Conservation (phyloP, 2,329 filamentous ascomycete genomes). For the Penicillium sp. region DNA sequence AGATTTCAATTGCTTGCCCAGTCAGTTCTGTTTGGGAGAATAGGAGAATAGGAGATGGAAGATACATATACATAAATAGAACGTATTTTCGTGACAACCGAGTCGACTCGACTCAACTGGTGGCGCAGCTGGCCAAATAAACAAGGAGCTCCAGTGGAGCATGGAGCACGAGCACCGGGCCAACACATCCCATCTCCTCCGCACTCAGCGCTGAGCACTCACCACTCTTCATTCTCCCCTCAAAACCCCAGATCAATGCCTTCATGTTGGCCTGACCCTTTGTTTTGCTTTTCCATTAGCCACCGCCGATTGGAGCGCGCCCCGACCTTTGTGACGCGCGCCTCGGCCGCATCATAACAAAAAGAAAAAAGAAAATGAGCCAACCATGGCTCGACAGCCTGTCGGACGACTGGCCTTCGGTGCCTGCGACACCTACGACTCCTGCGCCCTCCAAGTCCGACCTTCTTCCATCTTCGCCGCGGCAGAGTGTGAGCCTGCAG, state of each 20-base stretch:
- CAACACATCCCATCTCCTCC: conserved; percentile 19
- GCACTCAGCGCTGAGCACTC: no score
- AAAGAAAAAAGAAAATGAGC: conserved; percentile 35
- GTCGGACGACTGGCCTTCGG: conserved; percentile 49
- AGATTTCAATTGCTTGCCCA: no score
- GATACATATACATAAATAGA: no score
- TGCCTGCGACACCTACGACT: conserved; percentile 41
- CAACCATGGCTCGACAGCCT: conserved; percentile 51
- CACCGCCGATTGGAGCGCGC: conserved; percentile 13
- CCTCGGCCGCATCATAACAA: conserved; percentile 24
- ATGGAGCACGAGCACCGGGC: conserved; percentile 22
- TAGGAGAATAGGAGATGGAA: no score
- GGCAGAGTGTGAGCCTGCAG: conserved; percentile 28
- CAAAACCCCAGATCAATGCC: background rate
- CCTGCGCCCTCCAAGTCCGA: conserved; percentile 28
- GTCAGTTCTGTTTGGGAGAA: no score
- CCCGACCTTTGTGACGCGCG: conserved; percentile 16
- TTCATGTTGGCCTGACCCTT: conserved; percentile 1
- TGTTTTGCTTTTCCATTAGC: conserved; percentile 5
- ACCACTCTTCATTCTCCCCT: no score
- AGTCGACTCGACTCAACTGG: no score
- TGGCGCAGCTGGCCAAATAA: conserved; percentile 15
- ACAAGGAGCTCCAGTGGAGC: conserved; percentile 22
- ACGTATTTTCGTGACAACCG: no score
- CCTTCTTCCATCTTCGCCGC: conserved; percentile 28